Evolutionary conservation across 2,329 filamentous ascomycete species (phyloP).

Genomic region (Aspergillus ustus): DNA sequence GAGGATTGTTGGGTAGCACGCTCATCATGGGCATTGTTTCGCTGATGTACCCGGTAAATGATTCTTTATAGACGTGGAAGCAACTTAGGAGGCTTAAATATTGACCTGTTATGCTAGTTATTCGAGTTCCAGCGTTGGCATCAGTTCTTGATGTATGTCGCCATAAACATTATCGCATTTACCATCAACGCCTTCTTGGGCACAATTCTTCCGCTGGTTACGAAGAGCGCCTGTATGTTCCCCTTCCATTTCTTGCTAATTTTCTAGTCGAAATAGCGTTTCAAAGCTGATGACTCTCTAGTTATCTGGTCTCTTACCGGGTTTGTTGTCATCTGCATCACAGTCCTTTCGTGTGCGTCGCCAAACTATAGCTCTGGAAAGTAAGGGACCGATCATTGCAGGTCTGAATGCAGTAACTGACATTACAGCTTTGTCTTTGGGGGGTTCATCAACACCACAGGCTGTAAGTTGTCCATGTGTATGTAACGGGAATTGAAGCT

Average conservation of each 20-base stretch:
- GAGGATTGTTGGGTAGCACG: conserved; percentile 68
- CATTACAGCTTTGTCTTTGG: conserved; percentile 57
- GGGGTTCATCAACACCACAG: conserved; percentile 69
- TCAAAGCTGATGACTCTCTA: conserved; percentile 13
- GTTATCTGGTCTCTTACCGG: conserved; percentile 72
- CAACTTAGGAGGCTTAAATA: neutral
- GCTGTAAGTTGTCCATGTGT: conserved; percentile 50
- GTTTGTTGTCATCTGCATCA: conserved; percentile 72
- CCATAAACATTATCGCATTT: conserved; percentile 64
- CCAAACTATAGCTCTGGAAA: conserved; percentile 66
- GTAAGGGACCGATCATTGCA: conserved; percentile 48
- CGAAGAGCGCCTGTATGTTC: conserved; percentile 62
- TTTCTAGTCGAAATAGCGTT: conserved; percentile 7
- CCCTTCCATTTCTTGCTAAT: neutral
- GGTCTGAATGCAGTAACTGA: conserved; percentile 15
- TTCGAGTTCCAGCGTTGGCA: conserved; percentile 69
- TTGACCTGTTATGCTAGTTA: conserved; percentile 20
- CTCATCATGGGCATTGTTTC: conserved; percentile 69
- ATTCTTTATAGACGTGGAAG: neutral
- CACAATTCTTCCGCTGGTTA: conserved; percentile 65
- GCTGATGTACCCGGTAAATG: conserved; percentile 57
- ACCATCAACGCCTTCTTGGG: conserved; percentile 69
- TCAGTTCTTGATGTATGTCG: conserved; percentile 74
- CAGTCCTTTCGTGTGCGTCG: conserved; percentile 67
- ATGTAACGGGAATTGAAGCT: conserved; percentile 15